phyloP scores from a whole-genome alignment of 2,329 filamentous ascomycete species.

The Trichophyton rubrum region DNA sequence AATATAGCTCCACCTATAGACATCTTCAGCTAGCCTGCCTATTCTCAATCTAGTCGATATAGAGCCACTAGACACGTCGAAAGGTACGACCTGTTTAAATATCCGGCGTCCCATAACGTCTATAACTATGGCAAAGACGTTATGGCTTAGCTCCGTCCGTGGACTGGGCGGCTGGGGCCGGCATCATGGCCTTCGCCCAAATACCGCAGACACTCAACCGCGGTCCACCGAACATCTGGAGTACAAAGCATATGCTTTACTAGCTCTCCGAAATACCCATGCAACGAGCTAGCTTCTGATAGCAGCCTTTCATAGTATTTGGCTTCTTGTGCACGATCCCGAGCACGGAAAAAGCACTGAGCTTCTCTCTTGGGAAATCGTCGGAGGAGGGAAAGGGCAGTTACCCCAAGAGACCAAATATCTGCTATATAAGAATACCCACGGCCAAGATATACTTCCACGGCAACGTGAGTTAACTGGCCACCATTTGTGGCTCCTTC shows the following conservation, averaged over 20 bases:
- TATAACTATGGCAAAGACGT: no score
- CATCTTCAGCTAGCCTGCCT: no score
- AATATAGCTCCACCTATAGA: not conserved
- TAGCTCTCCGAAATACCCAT: not conserved
- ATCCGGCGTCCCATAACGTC: no score
- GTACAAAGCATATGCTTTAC: not conserved
- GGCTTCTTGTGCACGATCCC: not conserved
- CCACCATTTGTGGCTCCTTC: not conserved
- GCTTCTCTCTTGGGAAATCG: not conserved
- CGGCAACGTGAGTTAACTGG: constrained; percentile 2
- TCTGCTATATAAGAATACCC: constrained; percentile 6
- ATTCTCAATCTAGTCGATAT: not conserved
- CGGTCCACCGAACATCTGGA: not conserved
- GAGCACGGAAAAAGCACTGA: not conserved
- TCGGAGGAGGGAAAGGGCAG: not conserved
- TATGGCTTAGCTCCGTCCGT: not conserved
- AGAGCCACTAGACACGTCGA: not conserved
- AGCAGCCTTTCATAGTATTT: not conserved
- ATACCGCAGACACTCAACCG: not conserved
- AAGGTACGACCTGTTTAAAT: not conserved
- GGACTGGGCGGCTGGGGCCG: not conserved
- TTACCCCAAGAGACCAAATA: constrained; percentile 10
- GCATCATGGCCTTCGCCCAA: not conserved
- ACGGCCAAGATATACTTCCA: not conserved
- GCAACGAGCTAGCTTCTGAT: not conserved